Percentiles rank a stretch among this genome's conserved stretches.
These are phyloP conservation scores for Angomonas deanei DNA, from an alignment of 208 protist species.

Conservation along the genomic window DNA sequence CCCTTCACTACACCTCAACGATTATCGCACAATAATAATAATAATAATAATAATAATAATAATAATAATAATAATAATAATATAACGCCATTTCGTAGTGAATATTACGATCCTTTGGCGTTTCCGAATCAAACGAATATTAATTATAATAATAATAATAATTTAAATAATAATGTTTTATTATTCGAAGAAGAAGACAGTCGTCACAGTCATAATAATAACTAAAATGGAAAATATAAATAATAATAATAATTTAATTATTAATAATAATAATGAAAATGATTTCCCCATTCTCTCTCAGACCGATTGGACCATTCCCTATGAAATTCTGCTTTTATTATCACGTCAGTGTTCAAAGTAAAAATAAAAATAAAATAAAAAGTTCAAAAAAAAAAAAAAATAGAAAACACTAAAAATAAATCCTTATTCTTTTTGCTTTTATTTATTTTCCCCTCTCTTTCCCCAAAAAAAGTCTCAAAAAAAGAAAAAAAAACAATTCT, in stretches of 20 bases:
- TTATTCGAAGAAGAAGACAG: neutral
- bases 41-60: neutral
- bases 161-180: neutral
- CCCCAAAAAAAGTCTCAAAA: neutral
- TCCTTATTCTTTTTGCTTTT: neutral
- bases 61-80: conserved; percentile 5
- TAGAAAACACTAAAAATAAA: neutral
- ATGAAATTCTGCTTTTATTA: no score
- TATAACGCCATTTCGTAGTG: no score
- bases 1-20: neutral
- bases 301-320: no score
- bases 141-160: conserved; percentile 8
- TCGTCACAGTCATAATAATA: neutral
- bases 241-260: conserved; percentile 7
- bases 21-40: neutral
- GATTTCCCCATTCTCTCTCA: neutral
- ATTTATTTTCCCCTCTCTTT: conserved; percentile 11
- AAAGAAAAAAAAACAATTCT: neutral
- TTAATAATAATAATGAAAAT: conserved; percentile 6
- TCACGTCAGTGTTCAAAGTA: conserved; percentile 36
- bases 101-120: no score
- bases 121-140: neutral
- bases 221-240: neutral
- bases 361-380: conserved; percentile 1
- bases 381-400: neutral